Conservation (phyloP, 495 filamentous ascomycete genomes). For the Neurospora tetrasperma region DNA sequence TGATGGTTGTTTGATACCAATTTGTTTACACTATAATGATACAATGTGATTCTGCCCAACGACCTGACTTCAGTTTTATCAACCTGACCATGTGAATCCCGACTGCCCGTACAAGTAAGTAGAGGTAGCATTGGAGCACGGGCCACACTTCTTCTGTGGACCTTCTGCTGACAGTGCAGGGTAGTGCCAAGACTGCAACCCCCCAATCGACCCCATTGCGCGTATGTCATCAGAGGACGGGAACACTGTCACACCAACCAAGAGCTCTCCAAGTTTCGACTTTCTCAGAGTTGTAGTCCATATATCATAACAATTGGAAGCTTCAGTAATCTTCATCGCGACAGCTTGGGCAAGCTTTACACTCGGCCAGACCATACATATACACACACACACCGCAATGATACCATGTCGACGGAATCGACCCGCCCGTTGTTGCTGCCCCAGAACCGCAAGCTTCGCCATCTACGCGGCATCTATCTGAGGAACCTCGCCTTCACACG, state of each 20-base stretch:
- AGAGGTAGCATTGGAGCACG: background rate
- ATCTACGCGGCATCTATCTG: conserved; percentile 76
- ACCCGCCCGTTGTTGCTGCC: conserved; percentile 37
- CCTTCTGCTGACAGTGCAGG: background rate
- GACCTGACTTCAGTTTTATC: too few species aligned
- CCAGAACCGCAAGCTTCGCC: conserved; percentile 81
- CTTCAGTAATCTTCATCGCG: background rate
- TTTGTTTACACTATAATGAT: background rate
- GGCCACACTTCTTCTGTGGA: background rate
- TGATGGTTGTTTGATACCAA: background rate
- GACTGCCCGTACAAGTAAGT: too few species aligned
- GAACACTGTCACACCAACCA: background rate
- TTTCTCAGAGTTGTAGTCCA: background rate
- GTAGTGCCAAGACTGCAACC: background rate
- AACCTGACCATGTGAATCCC: too few species aligned
- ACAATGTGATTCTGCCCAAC: too few species aligned
- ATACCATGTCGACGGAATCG: conserved; percentile 29
- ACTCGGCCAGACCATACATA: background rate
- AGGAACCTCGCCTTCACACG: conserved; percentile 68
- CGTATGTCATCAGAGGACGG: background rate
- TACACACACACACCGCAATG: conserved; percentile 6
- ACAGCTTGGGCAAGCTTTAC: background rate
- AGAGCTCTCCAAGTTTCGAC: background rate
- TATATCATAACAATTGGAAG: background rate
- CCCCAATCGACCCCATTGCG: background rate